Evolutionary conservation across 495 filamentous ascomycete species (phyloP), one percentile per base, ranked within the genome.

Genomic region (Echria macrotheca): DNA sequence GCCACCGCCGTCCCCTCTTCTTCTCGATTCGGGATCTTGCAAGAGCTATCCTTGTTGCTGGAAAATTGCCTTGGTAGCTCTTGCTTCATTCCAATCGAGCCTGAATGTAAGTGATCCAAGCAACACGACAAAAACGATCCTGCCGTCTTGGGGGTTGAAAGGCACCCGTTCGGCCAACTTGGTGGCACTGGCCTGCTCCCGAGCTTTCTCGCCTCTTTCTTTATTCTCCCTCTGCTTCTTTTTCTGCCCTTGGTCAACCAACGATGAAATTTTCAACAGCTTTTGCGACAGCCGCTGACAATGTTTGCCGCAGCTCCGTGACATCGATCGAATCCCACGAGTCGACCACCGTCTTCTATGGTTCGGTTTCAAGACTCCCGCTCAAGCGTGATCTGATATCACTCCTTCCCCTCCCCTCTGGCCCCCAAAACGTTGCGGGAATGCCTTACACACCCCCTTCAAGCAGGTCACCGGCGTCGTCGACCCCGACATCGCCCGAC

Each of bases 371-470:
- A 49, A 54, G 31, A 41, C 23, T 40, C 29, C 5, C 33, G 28
- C 14, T 21, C 29, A 22, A 33, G 43, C 43, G 52, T 55, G 23
- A 35, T 38, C 26, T 36, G 41, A 46, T 33, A 55, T 28, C 26
- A 7, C 44, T 26, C 23, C n/a, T n/a, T n/a, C n/a, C 35, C 35
- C 11, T 12, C 32, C 36, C 33, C 36, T 24, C 36, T 45, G 12
- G 17, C 25, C 19, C 22, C 19, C 24, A 17, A 10, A 14, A 36
- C n/a, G 4, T 32, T 14, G 44, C 32, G 10, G 54, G 69, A 75
- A 96, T 96, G 90, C 90, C 90, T 74, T 96, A 96, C 78, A 95
- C 90, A 67, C 89, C 90, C 54, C 90, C 90, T 43, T 78, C 81
- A 59, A 84, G 85, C 73, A 74, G 78, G 72, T 90, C 88, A 60